Base-by-base conservation (phyloP, 1,284 basidiomycete species). In the Caloboletus inedulis region DNA sequence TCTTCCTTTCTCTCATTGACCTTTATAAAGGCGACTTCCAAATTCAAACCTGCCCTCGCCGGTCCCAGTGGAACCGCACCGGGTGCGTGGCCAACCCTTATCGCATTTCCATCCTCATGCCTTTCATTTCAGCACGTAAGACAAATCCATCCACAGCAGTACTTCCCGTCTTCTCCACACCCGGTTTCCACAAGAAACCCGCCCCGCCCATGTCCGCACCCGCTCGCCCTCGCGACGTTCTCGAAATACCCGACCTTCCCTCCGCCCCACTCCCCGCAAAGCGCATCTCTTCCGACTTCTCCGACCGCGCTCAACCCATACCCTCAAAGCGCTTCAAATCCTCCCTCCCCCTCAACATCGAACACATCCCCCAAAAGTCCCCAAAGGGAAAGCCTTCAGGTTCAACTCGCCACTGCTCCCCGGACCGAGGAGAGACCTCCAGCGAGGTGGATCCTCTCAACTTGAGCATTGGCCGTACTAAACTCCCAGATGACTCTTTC, bases 141-240 rank as follows among this genome's bases (percentile, higher is more conserved):
- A 8, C 23, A 4, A 71, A 65, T 14, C 29, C 43, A 3, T 47
- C 41, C 44, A 3, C 45, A 45, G 13, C 42, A 18, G n/a, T n/a
- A n/a, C 59, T 76, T 2, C 67, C 74, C 0, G 67, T 72, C 0
- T 77, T 77, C 54, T 72, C 74, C 6, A 78, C 78, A 0, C 71
- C 77, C 5, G 72, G 73, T 10, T 76, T 73, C 57, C 65, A 64
- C 53, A 69, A 62, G 36, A 66, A 52, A 27, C 51, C 56, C n/a
- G 51, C 52, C 29, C 43, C 54, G 3, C 44, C 51, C 45, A 56
- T 54, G 47, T 57, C 47, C 27, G 42, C 46, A 50, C 47, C 47
- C 3, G 13, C 42, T 12, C 27, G 13, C n/a, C 5, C 52, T 23
- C 58, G 51, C 9, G 72, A 74, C 41, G 46, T 72, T 6, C 68